These are phyloP conservation scores for Inosperma sp. DNA, from an alignment of 768 basidiomycete genomes.

Conservation along the genomic window DNA sequence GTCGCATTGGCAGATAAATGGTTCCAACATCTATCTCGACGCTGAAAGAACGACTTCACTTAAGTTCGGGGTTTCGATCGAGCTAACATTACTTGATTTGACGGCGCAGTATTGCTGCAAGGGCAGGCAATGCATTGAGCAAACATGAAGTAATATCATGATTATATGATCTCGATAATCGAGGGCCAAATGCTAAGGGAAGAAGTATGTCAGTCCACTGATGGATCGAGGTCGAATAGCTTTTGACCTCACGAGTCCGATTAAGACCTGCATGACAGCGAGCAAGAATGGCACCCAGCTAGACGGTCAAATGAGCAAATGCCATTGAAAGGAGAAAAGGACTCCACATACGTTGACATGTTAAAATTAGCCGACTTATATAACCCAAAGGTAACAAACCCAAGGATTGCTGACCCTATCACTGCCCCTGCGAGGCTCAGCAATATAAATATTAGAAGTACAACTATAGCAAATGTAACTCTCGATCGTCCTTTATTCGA, in stretches of 20 bases:
- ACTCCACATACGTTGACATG: slow-evolving; percentile 52
- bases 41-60: no score
- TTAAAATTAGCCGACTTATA: slow-evolving; percentile 43
- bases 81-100: no score
- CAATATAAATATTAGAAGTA: slow-evolving; percentile 39
- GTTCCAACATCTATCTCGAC: no score
- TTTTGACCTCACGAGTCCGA: slow-evolving; percentile 38
- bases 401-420: slow-evolving; percentile 43
- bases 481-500: slow-evolving; percentile 42
- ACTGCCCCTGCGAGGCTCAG: slow-evolving; percentile 44
- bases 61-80: no score
- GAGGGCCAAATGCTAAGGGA: slow-evolving; percentile 39
- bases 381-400: slow-evolving; percentile 42
- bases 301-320: background rate
- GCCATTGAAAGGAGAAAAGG: background rate
- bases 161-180: slow-evolving; percentile 41
- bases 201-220: slow-evolving; percentile 1
- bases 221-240: background rate
- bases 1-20: no score
- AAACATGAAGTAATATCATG: background rate
- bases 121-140: background rate
- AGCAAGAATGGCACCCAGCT: slow-evolving; percentile 48
- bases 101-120: no score
- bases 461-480: slow-evolving; percentile 43
- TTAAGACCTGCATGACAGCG: slow-evolving; percentile 39